Base-by-base conservation (phyloP, 768 basidiomycete species). In the Serendipita sp. region DNA sequence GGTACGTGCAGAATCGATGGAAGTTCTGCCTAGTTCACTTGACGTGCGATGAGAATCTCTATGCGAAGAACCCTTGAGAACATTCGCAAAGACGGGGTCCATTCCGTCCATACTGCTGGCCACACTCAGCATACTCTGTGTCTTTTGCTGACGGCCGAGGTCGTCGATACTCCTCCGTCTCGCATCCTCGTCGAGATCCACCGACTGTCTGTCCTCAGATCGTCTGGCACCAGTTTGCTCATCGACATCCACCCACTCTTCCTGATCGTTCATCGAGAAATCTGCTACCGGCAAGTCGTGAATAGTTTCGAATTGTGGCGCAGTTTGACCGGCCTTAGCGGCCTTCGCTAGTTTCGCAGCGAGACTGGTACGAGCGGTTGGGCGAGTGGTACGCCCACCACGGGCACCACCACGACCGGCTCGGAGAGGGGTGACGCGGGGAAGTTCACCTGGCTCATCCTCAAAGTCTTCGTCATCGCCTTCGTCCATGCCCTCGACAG, bases 21-120 rank as follows among this genome's bases (percentile, higher is more conserved):
- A 66, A n/a, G 34, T 41, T 30, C 36, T 44, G 34, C 41, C 68
- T 63, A 44, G 47, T 28, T 35, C 74, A 68, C 4, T 77, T 70
- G 41, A 79, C 76, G 44, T 81, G 78, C 13, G 78, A 41, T 41
- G 41, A 75, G 60, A 85, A n/a, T 51, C 48, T n/a, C 30, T 23
- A 23, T 16, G 18, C 23, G 23, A 23, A 13, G 79, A 74, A 45
- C 85, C 84, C 64, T 82, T 82, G 51, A 91, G 81, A 13, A 90
- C 79, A 66, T 88, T 88, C 63, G 89, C 89, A 70, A 89, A 93
- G 0, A 76, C 80, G 8, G 91, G 91, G 67, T 92, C 91, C 86
- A 93, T 89, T 48, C 89, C 89, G 65, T 91, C 89, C 3, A 89
- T 80, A 69, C 85, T 88, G 3, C 81, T 81, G 41, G 30, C 36